Base-by-base conservation (phyloP, 495 filamentous ascomycete species). In the Xylaria castorea region DNA sequence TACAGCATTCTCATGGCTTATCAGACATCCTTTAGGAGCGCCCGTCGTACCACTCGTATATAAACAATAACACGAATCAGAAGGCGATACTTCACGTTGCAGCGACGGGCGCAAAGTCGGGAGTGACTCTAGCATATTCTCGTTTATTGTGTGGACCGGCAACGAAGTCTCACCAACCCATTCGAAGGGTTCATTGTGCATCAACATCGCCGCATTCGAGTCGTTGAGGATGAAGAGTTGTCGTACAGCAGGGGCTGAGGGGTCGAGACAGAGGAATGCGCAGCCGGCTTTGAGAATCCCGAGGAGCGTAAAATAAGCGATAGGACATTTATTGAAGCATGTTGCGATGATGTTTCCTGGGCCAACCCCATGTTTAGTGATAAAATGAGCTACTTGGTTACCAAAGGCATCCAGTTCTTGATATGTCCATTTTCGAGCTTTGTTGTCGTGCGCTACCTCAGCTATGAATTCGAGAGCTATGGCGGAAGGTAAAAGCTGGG, bases 31-130 rank as follows among this genome's bases (percentile, higher is more conserved):
- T 75, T 97, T 97, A 0, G 93, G 93, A 0, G 86, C 90, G 8
- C 93, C 93, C 0, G 93, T 95, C 14, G 91, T 93, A n/a, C 93
- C 93, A 3, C 91, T 93, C 0, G 93, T 95, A 80, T 93, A 97
- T 3, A 94, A 84, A 71, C 91, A 93, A 77, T 95, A 95, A 65
- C 87, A 90, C 0, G 85, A 81, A 74, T 90, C 85, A 57, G 81
- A 79, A 2, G 87, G 81, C 0, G 75, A 84, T 71, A 80, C 71
- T 0, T 57, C 75, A 1, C 77, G 55, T 12, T 71, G 70, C n/a
- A 78, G 71, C 0, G 69, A 30, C 1, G 83, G 77, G 3, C 69
- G 69, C 25, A 76, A 73, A 0, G 69, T 30, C 2, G 83, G 77
- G 3, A 81, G 70, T 0, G 25, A 27, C 8, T 71, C 68, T 9